Evolutionary conservation across 148 eudicot species (phyloP).

Genomic region (Amaranthus cruentus): DNA sequence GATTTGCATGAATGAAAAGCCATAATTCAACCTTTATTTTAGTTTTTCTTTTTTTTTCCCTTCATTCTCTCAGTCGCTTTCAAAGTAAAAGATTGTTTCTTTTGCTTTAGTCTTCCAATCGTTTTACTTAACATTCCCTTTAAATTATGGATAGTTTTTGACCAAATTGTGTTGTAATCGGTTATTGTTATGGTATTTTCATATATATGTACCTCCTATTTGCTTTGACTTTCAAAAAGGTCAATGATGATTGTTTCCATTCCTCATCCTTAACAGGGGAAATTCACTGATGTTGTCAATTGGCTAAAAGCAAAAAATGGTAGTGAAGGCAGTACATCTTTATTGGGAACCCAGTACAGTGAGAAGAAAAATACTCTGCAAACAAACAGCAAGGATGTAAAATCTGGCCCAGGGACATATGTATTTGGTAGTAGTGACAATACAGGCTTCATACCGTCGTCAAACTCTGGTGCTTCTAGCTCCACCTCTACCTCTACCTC

Average conservation of each 20-base stretch:
- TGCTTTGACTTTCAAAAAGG: not conserved
- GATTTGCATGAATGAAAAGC: too few species aligned
- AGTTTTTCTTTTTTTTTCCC: too few species aligned
- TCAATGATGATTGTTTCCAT: slow-evolving; percentile 1
- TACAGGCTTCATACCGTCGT: slow-evolving; percentile 32
- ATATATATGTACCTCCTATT: not conserved
- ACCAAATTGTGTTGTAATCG: too few species aligned
- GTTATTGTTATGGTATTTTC: too few species aligned
- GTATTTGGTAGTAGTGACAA: slow-evolving; percentile 30
- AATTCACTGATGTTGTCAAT: slow-evolving; percentile 73
- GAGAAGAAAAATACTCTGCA: slow-evolving; percentile 35
- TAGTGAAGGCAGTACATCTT: slow-evolving; percentile 40
- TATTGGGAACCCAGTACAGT: slow-evolving; percentile 31
- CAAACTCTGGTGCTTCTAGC: slow-evolving; percentile 38
- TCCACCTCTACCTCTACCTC: not conserved
- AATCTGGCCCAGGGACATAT: slow-evolving; percentile 30
- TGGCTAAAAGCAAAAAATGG: slow-evolving; percentile 71
- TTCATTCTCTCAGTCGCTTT: too few species aligned
- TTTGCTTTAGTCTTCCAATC: too few species aligned
- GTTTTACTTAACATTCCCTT: too few species aligned
- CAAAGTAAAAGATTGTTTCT: too few species aligned
- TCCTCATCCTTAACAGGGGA: slow-evolving; percentile 42
- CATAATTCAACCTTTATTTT: too few species aligned
- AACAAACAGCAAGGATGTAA: slow-evolving; percentile 36
- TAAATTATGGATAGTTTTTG: too few species aligned